These are phyloP conservation scores for Cucurbita maxima DNA, from an alignment of 306 rosid species.

Conservation along the genomic window DNA sequence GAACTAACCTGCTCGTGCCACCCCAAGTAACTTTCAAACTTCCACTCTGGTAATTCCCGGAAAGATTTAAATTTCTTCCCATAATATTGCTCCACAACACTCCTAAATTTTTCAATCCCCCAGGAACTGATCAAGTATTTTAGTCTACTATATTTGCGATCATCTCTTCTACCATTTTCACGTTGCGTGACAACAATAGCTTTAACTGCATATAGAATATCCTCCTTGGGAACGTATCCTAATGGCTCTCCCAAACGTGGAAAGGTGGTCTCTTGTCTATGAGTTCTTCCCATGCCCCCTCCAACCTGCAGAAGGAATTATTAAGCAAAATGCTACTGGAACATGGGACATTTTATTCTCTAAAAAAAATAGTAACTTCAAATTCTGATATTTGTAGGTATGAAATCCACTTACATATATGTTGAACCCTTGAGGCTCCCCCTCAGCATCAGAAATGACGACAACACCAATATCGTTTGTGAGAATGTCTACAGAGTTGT, in stretches of 20 bases:
- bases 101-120: conserved; percentile 91
- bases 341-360: neutral
- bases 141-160: conserved; percentile 89
- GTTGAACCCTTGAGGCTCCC: conserved; percentile 91
- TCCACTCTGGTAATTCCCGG: conserved; percentile 76
- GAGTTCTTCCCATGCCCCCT: conserved; percentile 99
- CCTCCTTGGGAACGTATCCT: conserved; percentile 90
- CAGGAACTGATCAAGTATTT: conserved; percentile 86
- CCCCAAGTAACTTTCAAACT: conserved; percentile 84
- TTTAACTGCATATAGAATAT: conserved; percentile 82
- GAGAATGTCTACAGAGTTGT: conserved; percentile 88
- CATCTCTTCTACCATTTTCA: conserved; percentile 95
- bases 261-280: conserved; percentile 71
- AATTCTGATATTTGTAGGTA: neutral
- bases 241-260: conserved; percentile 81
- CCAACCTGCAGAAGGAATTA: conserved; percentile 61
- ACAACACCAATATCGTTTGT: conserved; percentile 89
- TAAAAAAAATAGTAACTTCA: neutral
- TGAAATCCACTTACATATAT: conserved; percentile 50
- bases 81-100: conserved; percentile 64
- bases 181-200: conserved; percentile 95
- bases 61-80: conserved; percentile 81
- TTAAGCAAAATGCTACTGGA: conserved; percentile 8
- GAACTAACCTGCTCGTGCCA: conserved; percentile 93
- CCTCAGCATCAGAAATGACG: conserved; percentile 52